Conservation (phyloP, 306 rosid species). For the Cicer arietinum region DNA sequence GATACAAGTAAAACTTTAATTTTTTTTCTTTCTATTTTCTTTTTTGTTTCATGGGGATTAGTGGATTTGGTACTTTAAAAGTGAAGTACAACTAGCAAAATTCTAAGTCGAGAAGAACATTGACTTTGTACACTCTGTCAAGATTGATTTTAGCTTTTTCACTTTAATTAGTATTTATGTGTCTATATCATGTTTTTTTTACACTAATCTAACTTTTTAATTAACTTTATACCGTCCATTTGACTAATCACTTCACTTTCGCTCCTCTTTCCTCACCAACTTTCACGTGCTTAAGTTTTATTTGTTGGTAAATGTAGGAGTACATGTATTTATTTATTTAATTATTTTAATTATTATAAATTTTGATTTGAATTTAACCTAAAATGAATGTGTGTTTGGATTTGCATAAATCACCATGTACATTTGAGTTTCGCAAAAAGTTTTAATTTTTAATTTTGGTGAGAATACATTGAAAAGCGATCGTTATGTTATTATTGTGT, state of each 20-base stretch:
- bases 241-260: conserved; percentile 34
- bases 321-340: no score
- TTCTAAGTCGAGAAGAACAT: conserved; percentile 42
- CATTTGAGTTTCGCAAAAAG: no score
- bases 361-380: neutral
- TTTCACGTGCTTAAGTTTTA: conserved; percentile 38
- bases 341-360: neutral
- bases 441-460: no score
- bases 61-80: conserved; percentile 43
- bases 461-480: no score
- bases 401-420: no score
- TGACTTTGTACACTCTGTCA: conserved; percentile 46
- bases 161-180: conserved; percentile 16
- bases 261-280: conserved; percentile 6
- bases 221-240: conserved; percentile 30
- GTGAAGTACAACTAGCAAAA: conserved; percentile 46
- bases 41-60: conserved; percentile 27
- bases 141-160: neutral
- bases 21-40: neutral
- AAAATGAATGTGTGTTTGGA: neutral
- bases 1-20: neutral
- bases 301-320: neutral
- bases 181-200: neutral
- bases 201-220: neutral
- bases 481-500: no score